These are phyloP conservation scores for Colletotrichum musicola DNA, from an alignment of 2,329 filamentous ascomycete species.

Conservation along the genomic window DNA sequence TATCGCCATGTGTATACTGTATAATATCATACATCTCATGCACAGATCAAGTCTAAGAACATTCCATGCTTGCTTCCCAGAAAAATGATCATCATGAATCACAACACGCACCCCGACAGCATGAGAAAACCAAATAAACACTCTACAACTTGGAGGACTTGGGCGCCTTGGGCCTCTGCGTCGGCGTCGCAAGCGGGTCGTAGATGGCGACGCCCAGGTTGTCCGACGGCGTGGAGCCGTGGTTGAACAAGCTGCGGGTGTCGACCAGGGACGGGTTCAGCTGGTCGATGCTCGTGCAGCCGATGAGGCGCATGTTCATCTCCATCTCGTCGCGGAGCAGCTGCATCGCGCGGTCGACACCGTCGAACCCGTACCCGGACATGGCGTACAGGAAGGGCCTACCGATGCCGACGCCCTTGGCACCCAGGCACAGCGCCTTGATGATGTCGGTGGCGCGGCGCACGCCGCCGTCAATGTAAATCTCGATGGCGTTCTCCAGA, in stretches of 20 bases:
- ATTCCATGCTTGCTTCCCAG: constrained; percentile 9
- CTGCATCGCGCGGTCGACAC: constrained; percentile 93
- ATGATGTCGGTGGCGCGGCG: constrained; percentile 93
- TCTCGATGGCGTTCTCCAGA: constrained; percentile 81
- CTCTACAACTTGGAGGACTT: constrained; percentile 60
- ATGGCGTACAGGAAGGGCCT: constrained; percentile 96
- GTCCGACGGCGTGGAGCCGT: constrained; percentile 64
- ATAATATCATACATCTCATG: constrained; percentile 29
- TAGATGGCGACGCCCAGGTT: constrained; percentile 63
- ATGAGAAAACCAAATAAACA: neutral
- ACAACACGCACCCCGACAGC: neutral
- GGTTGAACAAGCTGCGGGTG: constrained; percentile 73
- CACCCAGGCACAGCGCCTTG: constrained; percentile 93
- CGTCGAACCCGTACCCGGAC: constrained; percentile 88
- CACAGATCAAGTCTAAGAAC: constrained; percentile 13
- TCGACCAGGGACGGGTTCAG: constrained; percentile 87
- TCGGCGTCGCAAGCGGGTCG: constrained; percentile 65
- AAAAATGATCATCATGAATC: neutral
- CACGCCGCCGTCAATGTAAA: constrained; percentile 92
- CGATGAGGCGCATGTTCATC: constrained; percentile 98
- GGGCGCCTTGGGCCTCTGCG: constrained; percentile 59
- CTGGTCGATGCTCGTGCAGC: constrained; percentile 79
- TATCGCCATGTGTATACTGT: constrained; percentile 20
- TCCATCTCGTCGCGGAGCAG: constrained; percentile 96
- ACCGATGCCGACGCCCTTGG: constrained; percentile 92